phyloP scores from a whole-genome alignment of 257 asterid species.

The Solanum medicagineum region DNA sequence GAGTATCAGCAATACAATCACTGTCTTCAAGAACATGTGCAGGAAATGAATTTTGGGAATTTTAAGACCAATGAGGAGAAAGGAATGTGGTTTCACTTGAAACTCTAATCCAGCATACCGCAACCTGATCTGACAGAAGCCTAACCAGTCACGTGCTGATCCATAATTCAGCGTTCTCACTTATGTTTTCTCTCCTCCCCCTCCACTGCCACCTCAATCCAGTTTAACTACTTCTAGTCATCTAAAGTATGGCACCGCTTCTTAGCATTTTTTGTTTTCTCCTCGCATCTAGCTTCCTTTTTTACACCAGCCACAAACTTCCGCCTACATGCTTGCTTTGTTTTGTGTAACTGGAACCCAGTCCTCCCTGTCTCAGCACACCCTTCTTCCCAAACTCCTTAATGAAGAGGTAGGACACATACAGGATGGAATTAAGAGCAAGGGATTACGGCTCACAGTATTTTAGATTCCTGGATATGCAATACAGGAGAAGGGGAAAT shows the following conservation, averaged over 20 bases:
- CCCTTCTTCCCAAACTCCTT: not conserved
- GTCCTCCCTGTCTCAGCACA: not conserved
- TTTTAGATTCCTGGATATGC: not conserved
- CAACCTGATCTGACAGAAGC: not conserved
- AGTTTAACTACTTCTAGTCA: not conserved
- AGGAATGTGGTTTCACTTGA: not conserved
- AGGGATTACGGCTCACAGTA: not conserved
- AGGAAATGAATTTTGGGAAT: not conserved
- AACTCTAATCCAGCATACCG: not conserved
- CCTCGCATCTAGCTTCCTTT: not conserved
- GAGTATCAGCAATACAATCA: not conserved
- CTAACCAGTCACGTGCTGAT: not conserved
- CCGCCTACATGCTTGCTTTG: not conserved
- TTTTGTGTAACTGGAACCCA: not conserved
- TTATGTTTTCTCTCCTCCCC: not conserved
- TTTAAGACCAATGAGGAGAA: not conserved
- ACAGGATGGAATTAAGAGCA: not conserved
- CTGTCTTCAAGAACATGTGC: not conserved
- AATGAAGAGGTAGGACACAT: not conserved
- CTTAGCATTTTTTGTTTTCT: not conserved
- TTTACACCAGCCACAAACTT: not conserved
- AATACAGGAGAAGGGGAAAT: not conserved
- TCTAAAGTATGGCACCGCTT: not conserved
- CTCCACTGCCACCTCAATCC: not conserved
- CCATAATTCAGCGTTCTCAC: not conserved